phyloP scores from a whole-genome alignment of 2,329 filamentous ascomycete species.

The Thelonectria rubi region DNA sequence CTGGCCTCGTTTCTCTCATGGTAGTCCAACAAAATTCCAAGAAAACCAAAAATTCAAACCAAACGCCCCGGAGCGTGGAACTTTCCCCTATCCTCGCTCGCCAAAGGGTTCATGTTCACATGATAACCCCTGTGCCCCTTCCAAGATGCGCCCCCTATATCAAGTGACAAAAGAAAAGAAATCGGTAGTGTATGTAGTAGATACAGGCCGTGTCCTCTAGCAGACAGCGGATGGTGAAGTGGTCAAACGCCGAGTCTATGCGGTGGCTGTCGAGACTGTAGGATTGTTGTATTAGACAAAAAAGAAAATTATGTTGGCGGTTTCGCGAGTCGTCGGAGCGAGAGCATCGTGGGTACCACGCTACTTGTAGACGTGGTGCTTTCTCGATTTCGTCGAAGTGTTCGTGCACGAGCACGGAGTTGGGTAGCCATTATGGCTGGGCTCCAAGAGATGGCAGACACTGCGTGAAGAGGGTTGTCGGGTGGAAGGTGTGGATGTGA shows the following conservation, averaged over 20 bases:
- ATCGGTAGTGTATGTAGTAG: conserved; percentile 40
- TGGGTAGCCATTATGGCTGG: conserved; percentile 4
- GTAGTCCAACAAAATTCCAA: conserved; percentile 35
- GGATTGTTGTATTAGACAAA: conserved; percentile 40
- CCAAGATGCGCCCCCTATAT: conserved; percentile 42
- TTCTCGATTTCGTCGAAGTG: conserved; percentile 39
- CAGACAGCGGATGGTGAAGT: conserved; percentile 33
- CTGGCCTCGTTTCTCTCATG: conserved; percentile 40
- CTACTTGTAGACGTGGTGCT: conserved; percentile 33
- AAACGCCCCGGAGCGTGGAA: conserved; percentile 41
- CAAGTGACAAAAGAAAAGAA: conserved; percentile 35
- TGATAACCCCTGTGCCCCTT: conserved; percentile 33
- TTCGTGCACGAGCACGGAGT: conserved; percentile 30
- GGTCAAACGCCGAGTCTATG: conserved; percentile 48
- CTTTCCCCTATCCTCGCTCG: conserved; percentile 32
- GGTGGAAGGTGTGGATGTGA: conserved; percentile 5
- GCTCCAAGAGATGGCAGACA: conserved; percentile 10
- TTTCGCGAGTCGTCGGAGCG: conserved; percentile 39
- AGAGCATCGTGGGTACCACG: conserved; percentile 39
- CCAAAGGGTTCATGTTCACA: conserved; percentile 36
- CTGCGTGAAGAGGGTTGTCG: neutral
- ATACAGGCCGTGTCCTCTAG: conserved; percentile 39
- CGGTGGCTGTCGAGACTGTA: conserved; percentile 40
- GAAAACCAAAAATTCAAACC: conserved; percentile 22
- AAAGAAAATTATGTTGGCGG: conserved; percentile 37